phyloP scores from a whole-genome alignment of 345 rosid species.

The Eucalyptus pauciflora region DNA sequence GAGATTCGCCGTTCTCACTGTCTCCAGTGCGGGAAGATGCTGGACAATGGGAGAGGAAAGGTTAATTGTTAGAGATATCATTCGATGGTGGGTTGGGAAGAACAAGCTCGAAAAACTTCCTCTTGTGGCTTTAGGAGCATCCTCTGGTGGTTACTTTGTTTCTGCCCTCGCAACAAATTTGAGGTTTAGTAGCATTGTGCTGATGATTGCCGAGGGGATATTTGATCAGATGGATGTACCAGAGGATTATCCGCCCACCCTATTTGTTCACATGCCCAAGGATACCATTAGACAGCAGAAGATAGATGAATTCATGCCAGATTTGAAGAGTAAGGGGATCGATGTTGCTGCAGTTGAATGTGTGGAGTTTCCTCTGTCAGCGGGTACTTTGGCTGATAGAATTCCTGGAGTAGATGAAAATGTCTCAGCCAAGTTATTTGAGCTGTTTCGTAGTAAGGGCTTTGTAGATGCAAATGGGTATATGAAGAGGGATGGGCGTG shows the following conservation, averaged over 20 bases:
- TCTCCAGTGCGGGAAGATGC: conserved; percentile 64
- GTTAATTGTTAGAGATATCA: conserved; percentile 29
- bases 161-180: conserved; percentile 55
- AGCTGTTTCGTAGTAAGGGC: conserved; percentile 40
- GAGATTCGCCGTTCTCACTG: conserved; percentile 47
- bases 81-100: conserved; percentile 45
- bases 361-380: conserved; percentile 46
- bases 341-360: conserved; percentile 80
- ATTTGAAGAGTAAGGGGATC: conserved; percentile 46
- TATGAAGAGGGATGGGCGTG: conserved; percentile 72
- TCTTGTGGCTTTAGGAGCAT: conserved; percentile 84
- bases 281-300: conserved; percentile 49
- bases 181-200: conserved; percentile 55
- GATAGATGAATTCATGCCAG: conserved; percentile 40
- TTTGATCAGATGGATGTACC: conserved; percentile 49
- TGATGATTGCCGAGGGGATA: conserved; percentile 86
- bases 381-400: conserved; percentile 44
- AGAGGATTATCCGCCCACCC: conserved; percentile 61
- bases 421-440: conserved; percentile 42
- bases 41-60: conserved; percentile 67
- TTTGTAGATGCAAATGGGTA: conserved; percentile 62
- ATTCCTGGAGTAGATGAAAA: conserved; percentile 39
- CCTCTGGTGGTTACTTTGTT: conserved; percentile 87
- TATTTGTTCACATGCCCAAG: conserved; percentile 94
- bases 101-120: conserved; percentile 60